Conservation (phyloP, 805 yeast genomes). For the Ogataea minuta region DNA sequence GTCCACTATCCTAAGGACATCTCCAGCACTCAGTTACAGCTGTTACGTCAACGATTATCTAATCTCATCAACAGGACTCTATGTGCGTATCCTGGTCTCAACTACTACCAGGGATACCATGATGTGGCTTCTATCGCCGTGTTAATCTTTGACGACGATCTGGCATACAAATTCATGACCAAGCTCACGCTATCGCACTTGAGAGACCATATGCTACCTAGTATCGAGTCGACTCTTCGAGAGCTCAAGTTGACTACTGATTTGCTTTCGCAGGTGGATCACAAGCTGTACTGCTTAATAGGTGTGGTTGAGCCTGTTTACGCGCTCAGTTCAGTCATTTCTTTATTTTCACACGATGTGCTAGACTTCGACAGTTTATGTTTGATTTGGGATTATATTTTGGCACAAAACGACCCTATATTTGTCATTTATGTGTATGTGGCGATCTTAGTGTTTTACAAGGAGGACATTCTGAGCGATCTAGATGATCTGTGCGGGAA, state of each 20-base stretch:
- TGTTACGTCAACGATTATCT: slow-evolving; percentile 41
- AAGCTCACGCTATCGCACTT: slow-evolving; percentile 57
- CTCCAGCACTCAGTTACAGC: slow-evolving; percentile 19
- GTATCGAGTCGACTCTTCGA: slow-evolving; percentile 61
- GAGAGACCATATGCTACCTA: slow-evolving; percentile 82
- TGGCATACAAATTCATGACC: slow-evolving; percentile 48
- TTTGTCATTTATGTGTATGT: slow-evolving; percentile 61
- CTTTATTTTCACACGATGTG: slow-evolving; percentile 74
- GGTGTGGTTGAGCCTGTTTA: slow-evolving; percentile 53
- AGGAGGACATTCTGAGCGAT: slow-evolving; percentile 40
- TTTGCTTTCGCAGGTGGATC: slow-evolving; percentile 51
- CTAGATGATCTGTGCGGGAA: slow-evolving; percentile 32
- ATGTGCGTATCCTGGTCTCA: slow-evolving; percentile 56
- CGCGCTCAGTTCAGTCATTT: slow-evolving; percentile 73
- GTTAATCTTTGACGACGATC: slow-evolving; percentile 44
- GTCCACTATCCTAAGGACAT: slow-evolving; percentile 37
- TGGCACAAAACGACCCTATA: slow-evolving; percentile 54
- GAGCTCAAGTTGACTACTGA: slow-evolving; percentile 68
- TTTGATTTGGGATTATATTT: slow-evolving; percentile 65
- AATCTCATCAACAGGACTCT: slow-evolving; percentile 53
- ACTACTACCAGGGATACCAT: slow-evolving; percentile 92
- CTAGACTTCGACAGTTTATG: slow-evolving; percentile 47
- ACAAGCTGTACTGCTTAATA: slow-evolving; percentile 39
- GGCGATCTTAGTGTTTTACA: slow-evolving; percentile 47
- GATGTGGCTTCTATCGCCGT: slow-evolving; percentile 74